Conservation (phyloP, 1,139 yeast species). For the Zygoascus hellenicus region DNA sequence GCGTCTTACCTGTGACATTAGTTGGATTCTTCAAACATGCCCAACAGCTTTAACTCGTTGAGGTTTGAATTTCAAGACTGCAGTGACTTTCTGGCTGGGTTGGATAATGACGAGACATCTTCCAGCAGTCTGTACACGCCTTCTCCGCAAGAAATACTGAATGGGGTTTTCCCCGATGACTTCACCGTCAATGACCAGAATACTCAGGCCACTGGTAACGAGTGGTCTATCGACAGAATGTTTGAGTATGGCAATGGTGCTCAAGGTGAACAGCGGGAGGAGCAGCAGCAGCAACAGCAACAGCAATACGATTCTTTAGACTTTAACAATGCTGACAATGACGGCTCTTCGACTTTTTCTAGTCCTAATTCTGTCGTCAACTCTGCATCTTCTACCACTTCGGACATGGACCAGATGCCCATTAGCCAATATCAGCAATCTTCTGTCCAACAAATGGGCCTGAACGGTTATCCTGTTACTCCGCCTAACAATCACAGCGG, state of each 20-base stretch:
- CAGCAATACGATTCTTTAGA: conserved; percentile 1
- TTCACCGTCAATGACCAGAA: not conserved
- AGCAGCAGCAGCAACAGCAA: not conserved
- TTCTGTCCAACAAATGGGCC: not conserved
- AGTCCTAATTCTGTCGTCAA: conserved; percentile 4
- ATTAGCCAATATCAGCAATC: not conserved
- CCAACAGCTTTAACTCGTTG: conserved; percentile 14
- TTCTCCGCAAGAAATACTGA: conserved; percentile 23
- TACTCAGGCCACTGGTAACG: conserved; percentile 7
- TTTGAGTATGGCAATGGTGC: conserved; percentile 6
- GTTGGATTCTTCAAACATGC: not conserved
- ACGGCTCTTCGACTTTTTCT: conserved; percentile 4
- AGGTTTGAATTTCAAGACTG: conserved; percentile 18
- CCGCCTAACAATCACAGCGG: conserved; percentile 4
- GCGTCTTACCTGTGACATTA: too few relatives aligned
- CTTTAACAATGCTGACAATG: conserved; percentile 1
- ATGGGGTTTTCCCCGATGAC: conserved; percentile 1
- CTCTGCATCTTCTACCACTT: conserved; percentile 6
- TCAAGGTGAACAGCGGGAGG: not conserved
- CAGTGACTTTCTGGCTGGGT: conserved; percentile 19
- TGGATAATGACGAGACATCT: conserved; percentile 16
- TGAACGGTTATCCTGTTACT: conserved; percentile 9
- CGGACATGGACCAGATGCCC: conserved; percentile 1
- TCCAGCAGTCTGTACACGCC: conserved; percentile 17
- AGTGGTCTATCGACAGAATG: conserved; percentile 8